Evolutionary conservation across 2,329 filamentous ascomycete species (phyloP), one percentile per base, ranked within the genome.

Genomic region (Fusarium penzigii): DNA sequence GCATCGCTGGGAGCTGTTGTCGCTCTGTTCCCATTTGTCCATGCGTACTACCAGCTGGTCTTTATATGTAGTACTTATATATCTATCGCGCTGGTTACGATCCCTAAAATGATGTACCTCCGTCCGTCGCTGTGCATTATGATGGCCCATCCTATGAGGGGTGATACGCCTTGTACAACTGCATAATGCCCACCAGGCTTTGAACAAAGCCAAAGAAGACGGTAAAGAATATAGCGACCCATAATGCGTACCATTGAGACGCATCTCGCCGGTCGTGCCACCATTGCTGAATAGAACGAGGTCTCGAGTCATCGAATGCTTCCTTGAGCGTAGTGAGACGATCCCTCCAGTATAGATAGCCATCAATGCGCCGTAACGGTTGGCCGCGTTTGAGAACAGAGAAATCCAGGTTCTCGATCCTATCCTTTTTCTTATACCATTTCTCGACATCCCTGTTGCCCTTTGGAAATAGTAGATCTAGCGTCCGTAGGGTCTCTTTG

Each of bases 241-340:
- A 50, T 17, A 50, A 20, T 12, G 48, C 48, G 17, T 45, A 46
- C 48, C 42, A 50, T 17, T 46, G 42, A 13, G 42, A 46, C 14
- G 42, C 48, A 17, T 50, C 42, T 25, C 48, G 34, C 39, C 48
- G 42, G 29, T 50, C 48, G 42, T 50, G 42, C 42, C 48, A 46
- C 42, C 48, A 50, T 17, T 50, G 48, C 5, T 42, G 38, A 12
- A 50, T n/a, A 12, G 17, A 46, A 25, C 42, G 13, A 13, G 42
- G 42, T 25, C 38, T 46, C 7, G 48, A 20, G 7, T 50, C 42
- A 16, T 50, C 36, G 36, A 50, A 50, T 13, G 42, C 38, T 17
- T 29, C 38, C 38, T 42, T 46, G 11, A 42, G 13, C 25, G 38
- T 11, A 5, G 42, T 29, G 36, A 50, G 48, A 17, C 48, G 39